Conservation (phyloP, 805 yeast species). For the Ogataea angusta region DNA sequence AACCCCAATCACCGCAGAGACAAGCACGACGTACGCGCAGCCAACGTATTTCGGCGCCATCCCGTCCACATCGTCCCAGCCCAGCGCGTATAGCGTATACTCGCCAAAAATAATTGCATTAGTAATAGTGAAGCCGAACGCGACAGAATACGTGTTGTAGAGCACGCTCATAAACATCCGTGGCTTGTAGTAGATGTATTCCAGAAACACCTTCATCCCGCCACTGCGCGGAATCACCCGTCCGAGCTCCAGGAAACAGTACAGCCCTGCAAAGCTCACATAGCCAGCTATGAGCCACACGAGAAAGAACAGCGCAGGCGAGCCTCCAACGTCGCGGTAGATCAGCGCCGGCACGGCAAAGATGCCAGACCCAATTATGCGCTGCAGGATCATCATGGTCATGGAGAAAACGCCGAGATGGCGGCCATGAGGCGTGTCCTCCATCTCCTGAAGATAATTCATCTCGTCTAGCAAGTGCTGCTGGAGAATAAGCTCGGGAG, state of each 20-base stretch:
- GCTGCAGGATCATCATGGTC: slow-evolving; percentile 57
- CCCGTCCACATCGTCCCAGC: slow-evolving; percentile 37
- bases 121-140: slow-evolving; percentile 50
- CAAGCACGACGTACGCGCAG: slow-evolving; percentile 34
- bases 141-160: slow-evolving; percentile 43
- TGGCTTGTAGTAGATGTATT: slow-evolving; percentile 62
- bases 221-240: slow-evolving; percentile 71
- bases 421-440: slow-evolving; percentile 68
- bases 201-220: slow-evolving; percentile 71
- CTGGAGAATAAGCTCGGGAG: slow-evolving; percentile 11
- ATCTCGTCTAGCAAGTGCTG: slow-evolving; percentile 21
- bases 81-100: slow-evolving; percentile 45
- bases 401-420: slow-evolving; percentile 71
- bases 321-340: slow-evolving; percentile 65
- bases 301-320: slow-evolving; percentile 53
- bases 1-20: slow-evolving; percentile 49
- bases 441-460: slow-evolving; percentile 31
- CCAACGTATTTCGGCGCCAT: slow-evolving; percentile 42
- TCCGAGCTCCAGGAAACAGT: slow-evolving; percentile 66
- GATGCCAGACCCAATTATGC: slow-evolving; percentile 77
- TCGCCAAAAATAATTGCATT: slow-evolving; percentile 55
- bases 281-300: slow-evolving; percentile 64
- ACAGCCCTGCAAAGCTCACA: slow-evolving; percentile 64
- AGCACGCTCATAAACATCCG: slow-evolving; percentile 48
- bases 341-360: slow-evolving; percentile 70